A percentile compares a stretch with the other conserved stretches of the same genome.
Evolutionary conservation across 2,329 filamentous ascomycete genomes (phyloP).

Genomic region (Aspergillus sp.): DNA sequence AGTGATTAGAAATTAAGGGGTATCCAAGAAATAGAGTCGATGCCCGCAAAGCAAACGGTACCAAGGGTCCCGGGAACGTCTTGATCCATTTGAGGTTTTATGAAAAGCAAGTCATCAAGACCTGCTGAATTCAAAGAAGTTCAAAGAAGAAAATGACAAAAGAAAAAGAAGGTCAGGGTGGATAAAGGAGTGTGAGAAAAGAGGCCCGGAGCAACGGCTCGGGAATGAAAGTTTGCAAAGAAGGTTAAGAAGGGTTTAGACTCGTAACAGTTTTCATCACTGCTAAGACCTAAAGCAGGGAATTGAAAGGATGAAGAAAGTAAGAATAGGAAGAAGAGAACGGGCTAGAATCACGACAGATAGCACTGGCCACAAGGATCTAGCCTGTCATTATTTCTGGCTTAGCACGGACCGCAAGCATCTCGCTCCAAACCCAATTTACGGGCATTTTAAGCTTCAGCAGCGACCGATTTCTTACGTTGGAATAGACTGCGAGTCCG

Average conservation of each 20-base stretch:
- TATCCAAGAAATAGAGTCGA: constrained; percentile 25
- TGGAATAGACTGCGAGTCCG: constrained; percentile 73
- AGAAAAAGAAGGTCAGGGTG: background rate
- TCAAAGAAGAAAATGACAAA: constrained; percentile 8
- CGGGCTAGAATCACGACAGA: background rate
- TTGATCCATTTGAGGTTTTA: background rate
- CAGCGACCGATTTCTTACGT: constrained; percentile 49
- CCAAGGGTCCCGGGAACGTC: background rate
- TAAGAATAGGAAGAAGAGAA: background rate
- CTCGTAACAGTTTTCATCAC: background rate
- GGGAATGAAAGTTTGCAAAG: constrained; percentile 9
- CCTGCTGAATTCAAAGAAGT: constrained; percentile 14
- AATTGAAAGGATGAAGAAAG: background rate
- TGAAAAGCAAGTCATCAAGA: constrained; percentile 3
- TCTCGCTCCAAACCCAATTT: background rate
- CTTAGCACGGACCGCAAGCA: background rate
- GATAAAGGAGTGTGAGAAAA: background rate
- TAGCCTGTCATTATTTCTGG: background rate
- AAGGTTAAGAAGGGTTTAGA: background rate
- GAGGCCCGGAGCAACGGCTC: background rate
- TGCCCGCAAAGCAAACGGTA: constrained; percentile 14
- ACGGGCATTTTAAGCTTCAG: constrained; percentile 22
- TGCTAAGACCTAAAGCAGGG: constrained; percentile 12
- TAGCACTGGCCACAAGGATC: background rate
- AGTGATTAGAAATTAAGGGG: constrained; percentile 25